Evolutionary conservation across 2,329 filamentous ascomycete species (phyloP).

Genomic region (Fonsecaea pedrosoi): DNA sequence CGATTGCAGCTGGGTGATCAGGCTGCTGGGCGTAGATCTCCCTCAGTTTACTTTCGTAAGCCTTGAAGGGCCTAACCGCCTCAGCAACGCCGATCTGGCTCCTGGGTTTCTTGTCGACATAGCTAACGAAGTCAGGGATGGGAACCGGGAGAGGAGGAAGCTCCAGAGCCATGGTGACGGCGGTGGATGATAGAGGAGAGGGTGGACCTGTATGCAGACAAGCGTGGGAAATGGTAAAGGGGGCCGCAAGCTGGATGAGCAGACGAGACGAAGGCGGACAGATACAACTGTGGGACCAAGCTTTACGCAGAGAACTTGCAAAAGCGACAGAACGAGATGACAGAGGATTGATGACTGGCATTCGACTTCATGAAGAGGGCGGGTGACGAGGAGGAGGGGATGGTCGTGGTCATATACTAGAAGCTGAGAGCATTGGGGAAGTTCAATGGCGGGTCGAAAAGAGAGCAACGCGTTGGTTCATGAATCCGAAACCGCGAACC

Average conservation of each 20-base stretch:
- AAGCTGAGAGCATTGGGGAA: background rate
- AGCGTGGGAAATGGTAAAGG: background rate
- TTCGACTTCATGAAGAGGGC: background rate
- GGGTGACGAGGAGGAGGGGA: background rate
- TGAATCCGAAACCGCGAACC: background rate
- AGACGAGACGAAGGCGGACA: background rate
- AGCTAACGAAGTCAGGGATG: conserved; percentile 28
- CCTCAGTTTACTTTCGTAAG: conserved; percentile 46
- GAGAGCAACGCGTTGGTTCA: background rate
- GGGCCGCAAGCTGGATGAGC: background rate
- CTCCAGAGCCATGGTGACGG: conserved; percentile 10
- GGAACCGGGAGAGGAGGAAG: conserved; percentile 33
- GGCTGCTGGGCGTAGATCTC: conserved; percentile 50
- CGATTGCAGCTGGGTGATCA: conserved; percentile 42
- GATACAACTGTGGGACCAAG: background rate
- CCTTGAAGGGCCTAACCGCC: conserved; percentile 47
- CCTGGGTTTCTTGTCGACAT: conserved; percentile 39
- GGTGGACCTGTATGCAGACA: background rate
- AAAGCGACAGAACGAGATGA: background rate
- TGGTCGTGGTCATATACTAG: background rate
- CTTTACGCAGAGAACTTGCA: background rate
- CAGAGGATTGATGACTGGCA: background rate
- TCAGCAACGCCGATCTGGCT: conserved; percentile 41
- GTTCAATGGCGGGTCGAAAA: background rate
- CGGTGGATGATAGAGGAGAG: background rate